phyloP scores from a whole-genome alignment of 306 rosid species.

The Glycine soja region DNA sequence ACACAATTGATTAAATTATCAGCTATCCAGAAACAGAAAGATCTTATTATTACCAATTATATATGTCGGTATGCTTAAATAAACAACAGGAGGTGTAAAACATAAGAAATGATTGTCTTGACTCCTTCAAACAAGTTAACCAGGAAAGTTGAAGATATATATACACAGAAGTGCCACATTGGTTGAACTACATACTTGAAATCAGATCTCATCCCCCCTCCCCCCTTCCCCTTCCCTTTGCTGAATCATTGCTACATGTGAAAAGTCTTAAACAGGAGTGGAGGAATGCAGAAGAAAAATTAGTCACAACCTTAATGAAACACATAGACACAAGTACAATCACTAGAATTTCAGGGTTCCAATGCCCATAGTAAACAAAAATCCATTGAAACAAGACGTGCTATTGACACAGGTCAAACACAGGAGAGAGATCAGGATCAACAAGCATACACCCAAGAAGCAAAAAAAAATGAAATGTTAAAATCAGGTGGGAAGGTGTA shows the following conservation, averaged over 20 bases:
- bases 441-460: neutral
- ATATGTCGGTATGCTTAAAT: neutral
- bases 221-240: neutral
- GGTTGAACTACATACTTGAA: conserved; percentile 37
- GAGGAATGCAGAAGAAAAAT: conserved; percentile 41
- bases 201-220: conserved; percentile 47
- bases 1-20: conserved; percentile 19
- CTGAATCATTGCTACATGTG: conserved; percentile 31
- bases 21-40: conserved; percentile 8
- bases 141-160: conserved; percentile 23
- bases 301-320: conserved; percentile 34
- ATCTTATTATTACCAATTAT: conserved; percentile 17
- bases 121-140: conserved; percentile 22
- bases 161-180: conserved; percentile 43
- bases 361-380: conserved; percentile 19
- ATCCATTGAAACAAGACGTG: conserved; percentile 13
- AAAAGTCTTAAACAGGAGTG: conserved; percentile 8
- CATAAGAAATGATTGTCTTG: conserved; percentile 14
- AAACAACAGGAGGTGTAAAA: neutral
- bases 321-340: conserved; percentile 27
- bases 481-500: conserved; percentile 44
- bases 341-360: conserved; percentile 24
- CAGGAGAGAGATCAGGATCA: conserved; percentile 43
- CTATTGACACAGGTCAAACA: conserved; percentile 24
- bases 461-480: conserved; percentile 33